Base-by-base conservation (phyloP, 2,329 filamentous ascomycete genomes). In the Fusarium duplospermum region DNA sequence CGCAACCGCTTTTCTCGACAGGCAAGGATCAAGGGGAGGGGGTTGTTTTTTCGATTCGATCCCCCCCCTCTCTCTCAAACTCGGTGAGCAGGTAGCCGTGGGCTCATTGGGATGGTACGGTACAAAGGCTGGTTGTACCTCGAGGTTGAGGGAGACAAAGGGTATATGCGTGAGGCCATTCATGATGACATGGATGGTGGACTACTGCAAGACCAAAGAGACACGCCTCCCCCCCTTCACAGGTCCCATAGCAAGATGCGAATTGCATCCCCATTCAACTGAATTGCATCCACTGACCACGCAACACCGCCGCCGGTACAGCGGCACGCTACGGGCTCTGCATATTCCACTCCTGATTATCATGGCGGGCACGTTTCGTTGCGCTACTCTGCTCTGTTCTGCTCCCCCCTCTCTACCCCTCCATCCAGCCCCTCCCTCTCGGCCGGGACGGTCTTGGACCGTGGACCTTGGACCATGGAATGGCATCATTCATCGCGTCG, bases 111-210 rank as follows among this genome's bases (percentile, higher is more conserved):
- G 42, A 27, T 47, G 56, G 70, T 16, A 22, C 27, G 69, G 69
- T 74, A 75, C 72, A 72, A 72, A 67, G 64, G 45, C n/a, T 60
- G 35, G 27, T 74, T 66, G 72, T 74, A 74, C 72, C 72, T 72
- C 42, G 31, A 10, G 24, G 47, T 40, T 24, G 63, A 10, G 36
- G 22, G 62, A 31, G 69, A 74, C 68, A 60, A 59, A 27, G 33
- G 47, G 27, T 24, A 42, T 29, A 47, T 52, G 33, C 9, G 33
- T 72, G 58, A 72, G 68, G 22, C 63, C 70, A 64, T 71, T 62
- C 29, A 62, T 47, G 69, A 59, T 74, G 61, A 69, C 71, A 74
- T 74, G 71, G 71, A 63, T 69, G 66, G 62, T 33, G 54, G 38
- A 36, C 22, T 57, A 36, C 54, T 57, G 54, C 54, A 61, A 27